Percentiles rank a stretch among this genome's conserved stretches.
Evolutionary conservation across 306 rosid genomes (phyloP).

Genomic region (Dalbergia cultrata): DNA sequence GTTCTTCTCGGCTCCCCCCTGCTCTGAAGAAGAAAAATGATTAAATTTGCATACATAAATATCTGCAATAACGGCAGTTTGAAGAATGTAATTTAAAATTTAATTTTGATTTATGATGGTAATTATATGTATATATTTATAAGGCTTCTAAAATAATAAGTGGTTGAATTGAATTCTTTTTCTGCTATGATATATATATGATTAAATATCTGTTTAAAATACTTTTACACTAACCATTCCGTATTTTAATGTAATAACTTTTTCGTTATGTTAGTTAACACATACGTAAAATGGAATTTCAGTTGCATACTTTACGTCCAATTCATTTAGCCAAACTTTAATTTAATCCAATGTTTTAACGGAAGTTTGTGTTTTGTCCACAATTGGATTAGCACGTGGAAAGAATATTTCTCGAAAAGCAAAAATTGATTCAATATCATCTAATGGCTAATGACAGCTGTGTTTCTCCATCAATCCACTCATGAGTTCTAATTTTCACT

Average conservation of each 20-base stretch:
- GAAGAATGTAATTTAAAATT: too few species aligned
- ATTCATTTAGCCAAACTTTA: neutral
- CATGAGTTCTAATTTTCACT: neutral
- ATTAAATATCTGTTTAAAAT: too few species aligned
- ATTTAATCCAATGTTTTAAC: neutral
- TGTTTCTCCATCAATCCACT: neutral
- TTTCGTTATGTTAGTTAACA: neutral
- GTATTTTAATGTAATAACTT: too few species aligned
- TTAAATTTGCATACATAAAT: too few species aligned
- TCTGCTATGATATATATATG: too few species aligned
- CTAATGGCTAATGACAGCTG: constrained; percentile 1
- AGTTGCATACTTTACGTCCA: neutral
- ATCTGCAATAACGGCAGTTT: too few species aligned
- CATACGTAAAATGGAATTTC: neutral
- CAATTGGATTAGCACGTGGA: neutral
- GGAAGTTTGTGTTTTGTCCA: neutral
- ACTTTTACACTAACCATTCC: too few species aligned
- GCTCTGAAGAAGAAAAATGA: neutral
- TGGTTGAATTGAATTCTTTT: too few species aligned
- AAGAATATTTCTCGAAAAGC: neutral
- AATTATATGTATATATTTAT: too few species aligned
- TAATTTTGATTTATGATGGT: too few species aligned
- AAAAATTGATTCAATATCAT: neutral
- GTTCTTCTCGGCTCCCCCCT: too few species aligned
- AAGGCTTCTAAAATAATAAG: too few species aligned